A percentile compares a stretch with the other conserved stretches of the same genome.
Conservation (phyloP, 768 basidiomycete genomes). For the Collybiopsis luxurians region DNA sequence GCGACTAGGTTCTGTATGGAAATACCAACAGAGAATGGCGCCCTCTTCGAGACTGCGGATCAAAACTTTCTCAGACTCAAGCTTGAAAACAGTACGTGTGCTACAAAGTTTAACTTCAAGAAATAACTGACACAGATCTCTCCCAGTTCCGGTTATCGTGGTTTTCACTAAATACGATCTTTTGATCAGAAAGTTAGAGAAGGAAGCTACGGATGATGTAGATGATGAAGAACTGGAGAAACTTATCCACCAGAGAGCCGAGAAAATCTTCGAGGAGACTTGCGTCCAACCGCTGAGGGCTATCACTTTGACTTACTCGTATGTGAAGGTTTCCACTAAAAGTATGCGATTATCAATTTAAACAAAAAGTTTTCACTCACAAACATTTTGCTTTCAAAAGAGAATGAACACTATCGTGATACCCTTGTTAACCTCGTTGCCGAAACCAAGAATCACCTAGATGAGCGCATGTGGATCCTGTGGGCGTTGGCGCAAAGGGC, state of each 20-base stretch:
- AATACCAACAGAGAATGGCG: constrained; percentile 21
- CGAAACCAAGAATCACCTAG: constrained; percentile 6
- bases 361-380: neutral
- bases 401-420: neutral
- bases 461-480: constrained; percentile 8
- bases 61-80: constrained; percentile 22
- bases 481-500: constrained; percentile 12
- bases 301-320: neutral
- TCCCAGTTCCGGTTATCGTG: constrained; percentile 26
- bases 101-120: no score
- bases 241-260: neutral
- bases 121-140: no score
- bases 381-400: neutral
- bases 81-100: constrained; percentile 14
- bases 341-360: constrained; percentile 1
- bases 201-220: constrained; percentile 4
- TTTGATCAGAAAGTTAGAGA: constrained; percentile 13
- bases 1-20: constrained; percentile 26
- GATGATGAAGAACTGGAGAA: constrained; percentile 5
- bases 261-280: neutral
- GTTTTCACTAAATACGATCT: constrained; percentile 33
- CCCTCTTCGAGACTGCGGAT: constrained; percentile 22
- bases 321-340: constrained; percentile 11
- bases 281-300: constrained; percentile 3
- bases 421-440: neutral